Evolutionary conservation across 768 basidiomycete genomes (phyloP), one percentile per base, ranked within the genome.

Genomic region (Suillus plorans): DNA sequence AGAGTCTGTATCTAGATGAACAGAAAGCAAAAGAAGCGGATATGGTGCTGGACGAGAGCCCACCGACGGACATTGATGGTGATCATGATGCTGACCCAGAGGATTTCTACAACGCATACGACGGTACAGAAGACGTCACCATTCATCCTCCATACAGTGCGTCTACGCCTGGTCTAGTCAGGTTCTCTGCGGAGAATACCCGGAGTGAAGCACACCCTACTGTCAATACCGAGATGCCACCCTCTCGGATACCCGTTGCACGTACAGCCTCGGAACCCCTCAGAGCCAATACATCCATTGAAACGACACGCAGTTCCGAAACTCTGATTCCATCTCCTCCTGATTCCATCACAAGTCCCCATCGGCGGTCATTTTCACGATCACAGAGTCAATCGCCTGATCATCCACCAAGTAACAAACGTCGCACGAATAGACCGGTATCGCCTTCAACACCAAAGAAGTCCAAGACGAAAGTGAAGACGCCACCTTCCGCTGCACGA

Each of bases 21-120:
- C 84, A 86, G 34, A 77, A 76, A 36, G 79, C 79, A 34, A 73
- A 73, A 31, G 79, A 79, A 50, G 76, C 78, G 22, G 84, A 78
- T 14, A 83, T 83, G 70, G 90, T 94, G 42, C 71, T 92, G 64
- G 91, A 95, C 71, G 92, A 94, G 73, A 78, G 76, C 63, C 92
- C 92, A 10, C 79, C 85, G 57, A 92, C 91, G 10, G 93, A 94
- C 76, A 72, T 92, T 25, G 91, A 92, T 34, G 82, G 78, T 34
- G 89, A 78, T 53, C 70, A 67, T n/a, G 80, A 81, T 42, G 71
- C 68, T 37, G 80, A 80, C 14, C 58, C 65, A 0, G 72, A 86
- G 71, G 76, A 77, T 62, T 82, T 80, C 53, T 84, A 86, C 62
- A 72, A 75, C 37, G 80, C 77, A 4, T 77, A 75, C 34, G 45